Base-by-base conservation (phyloP, 1,284 basidiomycete species). In the Leucoagaricus sp. region DNA sequence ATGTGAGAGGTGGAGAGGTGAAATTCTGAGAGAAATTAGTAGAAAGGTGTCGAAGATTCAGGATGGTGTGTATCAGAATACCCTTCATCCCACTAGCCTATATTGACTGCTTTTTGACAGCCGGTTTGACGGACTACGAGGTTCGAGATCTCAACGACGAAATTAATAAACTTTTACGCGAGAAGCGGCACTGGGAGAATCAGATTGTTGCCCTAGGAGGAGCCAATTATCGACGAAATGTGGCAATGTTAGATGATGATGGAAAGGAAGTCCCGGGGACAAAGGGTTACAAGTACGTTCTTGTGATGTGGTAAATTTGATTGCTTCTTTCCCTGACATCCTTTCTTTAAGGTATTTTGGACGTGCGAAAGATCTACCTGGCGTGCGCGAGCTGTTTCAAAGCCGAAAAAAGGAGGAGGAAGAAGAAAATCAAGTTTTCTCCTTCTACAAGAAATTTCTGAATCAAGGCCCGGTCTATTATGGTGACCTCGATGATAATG, bases 41-140 rank as follows among this genome's bases (percentile, higher is more conserved):
- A 74, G 96, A 61, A 99, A 99, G 70, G 96, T 99, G 28, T 93
- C 92, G 31, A 98, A 98, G 75, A 98, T 98, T 55, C 96, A 99
- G 70, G 96, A 99, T 69, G 77, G 94, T 96, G 53, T 63, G 90
- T 81, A 13, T 45, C 15, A 46, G 23, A 23, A 4, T 41, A 29
- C 49, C 38, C 21, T 53, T 47, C n/a, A 40, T 19, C 9, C 12
- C 19, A 3, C 15, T 10, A 50, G 36, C 36, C 23, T 19, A 23
- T 41, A 4, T 40, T 61, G 31, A 55, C 50, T 58, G 36, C 36
- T 15, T 38, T 9, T 62, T 3, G 61, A 41, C 65, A 96, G 94
- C 91, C 67, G 91, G 93, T 51, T 72, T 99, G 69, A 93, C 92
- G 25, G 95, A 99, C 73, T 98, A 97, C 69, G 96, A 98, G 76